A percentile compares a stretch with the other conserved stretches of the same genome.
These are phyloP conservation scores for Rhodotorula paludigena DNA, from an alignment of 768 basidiomycete species.

Conservation along the genomic window DNA sequence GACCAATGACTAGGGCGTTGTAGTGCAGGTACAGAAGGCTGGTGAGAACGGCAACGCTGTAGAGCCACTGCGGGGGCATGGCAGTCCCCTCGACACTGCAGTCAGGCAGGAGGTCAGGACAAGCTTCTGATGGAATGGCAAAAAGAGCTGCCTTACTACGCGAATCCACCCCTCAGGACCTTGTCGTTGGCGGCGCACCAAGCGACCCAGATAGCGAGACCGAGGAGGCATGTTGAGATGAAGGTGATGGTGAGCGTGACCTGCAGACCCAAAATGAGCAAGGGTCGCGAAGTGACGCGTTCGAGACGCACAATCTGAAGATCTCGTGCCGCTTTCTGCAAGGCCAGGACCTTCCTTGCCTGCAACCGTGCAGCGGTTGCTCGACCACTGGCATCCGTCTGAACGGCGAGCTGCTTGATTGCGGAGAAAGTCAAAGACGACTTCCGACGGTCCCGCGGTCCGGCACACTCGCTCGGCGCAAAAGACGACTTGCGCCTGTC, in stretches of 20 bases:
- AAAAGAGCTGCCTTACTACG: background rate
- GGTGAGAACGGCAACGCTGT: background rate
- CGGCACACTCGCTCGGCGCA: background rate
- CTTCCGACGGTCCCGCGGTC: background rate
- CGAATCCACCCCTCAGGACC: background rate
- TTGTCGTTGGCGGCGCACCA: background rate
- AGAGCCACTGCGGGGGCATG: background rate
- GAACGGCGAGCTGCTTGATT: background rate
- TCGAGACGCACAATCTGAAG: background rate
- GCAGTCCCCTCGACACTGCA: background rate
- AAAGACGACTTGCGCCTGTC: background rate
- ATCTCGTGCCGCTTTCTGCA: slow-evolving; percentile 6
- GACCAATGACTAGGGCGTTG: background rate
- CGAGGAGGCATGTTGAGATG: background rate
- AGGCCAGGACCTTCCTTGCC: background rate
- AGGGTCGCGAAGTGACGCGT: too few species aligned
- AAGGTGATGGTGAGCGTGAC: background rate
- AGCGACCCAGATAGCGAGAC: background rate
- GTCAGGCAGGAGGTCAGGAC: background rate
- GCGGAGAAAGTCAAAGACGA: background rate
- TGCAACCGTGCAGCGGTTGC: background rate
- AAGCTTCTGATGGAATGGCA: background rate
- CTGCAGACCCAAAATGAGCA: background rate
- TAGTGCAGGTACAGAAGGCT: background rate
- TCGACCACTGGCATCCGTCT: background rate